Evolutionary conservation across 345 rosid genomes (phyloP), one percentile per base, ranked within the genome.

Genomic region (Citrus inodora): DNA sequence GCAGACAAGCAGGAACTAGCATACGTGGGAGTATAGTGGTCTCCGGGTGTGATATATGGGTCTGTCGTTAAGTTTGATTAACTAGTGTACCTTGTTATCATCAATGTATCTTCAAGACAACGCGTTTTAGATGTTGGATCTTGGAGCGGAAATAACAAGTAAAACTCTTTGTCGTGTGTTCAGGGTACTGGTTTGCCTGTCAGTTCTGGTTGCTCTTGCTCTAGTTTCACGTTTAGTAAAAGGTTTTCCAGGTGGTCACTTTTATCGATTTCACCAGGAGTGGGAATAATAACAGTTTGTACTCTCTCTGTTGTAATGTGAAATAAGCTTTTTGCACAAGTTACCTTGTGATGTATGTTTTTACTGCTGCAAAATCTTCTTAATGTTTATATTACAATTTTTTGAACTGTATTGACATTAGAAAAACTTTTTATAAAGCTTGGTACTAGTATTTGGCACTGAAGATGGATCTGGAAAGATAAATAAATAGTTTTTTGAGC

Each of bases 81-180:
- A 68, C 25, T 56, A 30, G 53, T 76, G 21, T 38, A 40, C 67
- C 70, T 62, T 38, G 58, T 35, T 25, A 75, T 71, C 42, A 24
- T 51, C 30, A 42, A 77, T 73, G 67, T 73, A 56, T 81, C 81
- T 84, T 88, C 82, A 82, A 85, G 91, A 84, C 87, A 73, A 83
- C 88, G 71, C 89, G 75, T 89, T 89, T 91, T 91, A 84, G 32
- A 74, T 66, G 92, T 88, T 84, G 71, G 83, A 70, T 88, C 90
- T 87, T 85, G 87, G 94, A 82, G 83, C 38, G 71, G 70, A 78
- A 46, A 70, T 73, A 79, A 60, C 30, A 24, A 27, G 59, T 55
- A 64, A 16, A 75, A 38, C 77, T 73, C 48, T 42, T 73, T 63
- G 42, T 30, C 21, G 14, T n/a, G 37, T 67, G 51, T 55, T 33